Percentiles rank a stretch among this genome's conserved stretches.
Conservation (phyloP, 495 filamentous ascomycete species). For the Aspergillus ellipticus region DNA sequence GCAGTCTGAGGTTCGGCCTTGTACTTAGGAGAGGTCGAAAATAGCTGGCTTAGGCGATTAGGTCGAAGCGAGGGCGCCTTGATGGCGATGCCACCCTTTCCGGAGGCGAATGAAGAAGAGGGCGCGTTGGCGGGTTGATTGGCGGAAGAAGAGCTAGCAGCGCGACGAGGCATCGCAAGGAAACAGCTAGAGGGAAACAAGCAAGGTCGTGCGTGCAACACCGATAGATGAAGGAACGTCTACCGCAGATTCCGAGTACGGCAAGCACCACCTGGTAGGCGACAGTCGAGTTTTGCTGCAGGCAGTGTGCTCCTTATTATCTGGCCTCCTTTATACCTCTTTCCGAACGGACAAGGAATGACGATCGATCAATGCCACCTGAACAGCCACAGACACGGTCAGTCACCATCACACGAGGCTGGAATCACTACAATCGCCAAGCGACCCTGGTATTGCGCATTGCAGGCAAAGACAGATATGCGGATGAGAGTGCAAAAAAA, state of each 20-base stretch:
- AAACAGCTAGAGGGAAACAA: slow-evolving; percentile 25
- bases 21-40: slow-evolving; percentile 55
- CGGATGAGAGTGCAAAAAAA: background rate
- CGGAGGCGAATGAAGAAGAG: slow-evolving; percentile 43
- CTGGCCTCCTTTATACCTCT: background rate
- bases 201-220: slow-evolving; percentile 15
- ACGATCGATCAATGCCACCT: slow-evolving; percentile 3
- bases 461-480: background rate
- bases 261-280: background rate
- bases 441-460: background rate
- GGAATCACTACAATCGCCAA: background rate
- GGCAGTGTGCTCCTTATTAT: background rate
- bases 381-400: background rate
- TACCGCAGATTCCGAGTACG: slow-evolving; percentile 10
- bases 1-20: slow-evolving; percentile 45
- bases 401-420: slow-evolving; percentile 6
- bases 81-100: slow-evolving; percentile 45
- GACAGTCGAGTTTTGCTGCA: background rate
- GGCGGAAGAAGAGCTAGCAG: slow-evolving; percentile 46
- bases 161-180: slow-evolving; percentile 56
- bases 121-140: slow-evolving; percentile 41
- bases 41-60: slow-evolving; percentile 58
- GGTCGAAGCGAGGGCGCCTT: slow-evolving; percentile 60
- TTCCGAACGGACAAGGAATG: background rate
- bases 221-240: slow-evolving; percentile 9